A percentile compares a stretch with the other conserved stretches of the same genome.
Evolutionary conservation across 2,329 filamentous ascomycete genomes (phyloP).

Genomic region (Colletotrichum sp.): DNA sequence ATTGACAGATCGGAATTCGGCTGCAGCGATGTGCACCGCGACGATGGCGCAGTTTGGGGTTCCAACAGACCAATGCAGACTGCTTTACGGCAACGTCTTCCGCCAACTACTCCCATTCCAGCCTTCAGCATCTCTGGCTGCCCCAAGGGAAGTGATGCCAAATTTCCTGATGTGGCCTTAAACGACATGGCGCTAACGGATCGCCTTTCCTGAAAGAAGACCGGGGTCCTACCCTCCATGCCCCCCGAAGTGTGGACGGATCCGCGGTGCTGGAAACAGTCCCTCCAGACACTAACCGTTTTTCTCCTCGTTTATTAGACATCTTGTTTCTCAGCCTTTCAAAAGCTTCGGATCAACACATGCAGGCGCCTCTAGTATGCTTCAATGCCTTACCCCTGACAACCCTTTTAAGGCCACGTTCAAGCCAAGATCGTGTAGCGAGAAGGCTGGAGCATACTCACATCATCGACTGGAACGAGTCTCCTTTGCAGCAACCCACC

Average conservation of each 20-base stretch:
- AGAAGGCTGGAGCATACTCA: no score
- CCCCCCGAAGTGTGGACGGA: neutral
- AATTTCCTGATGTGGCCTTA: neutral
- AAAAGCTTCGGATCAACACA: neutral
- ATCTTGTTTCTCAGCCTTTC: neutral
- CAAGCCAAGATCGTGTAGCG: neutral
- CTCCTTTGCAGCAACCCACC: neutral
- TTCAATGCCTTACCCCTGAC: neutral
- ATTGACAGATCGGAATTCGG: neutral
- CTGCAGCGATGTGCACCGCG: neutral
- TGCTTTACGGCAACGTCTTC: neutral
- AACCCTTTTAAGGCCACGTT: neutral
- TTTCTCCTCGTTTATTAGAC: neutral
- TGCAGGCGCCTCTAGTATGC: neutral
- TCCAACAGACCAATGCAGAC: neutral
- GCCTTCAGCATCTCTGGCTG: neutral
- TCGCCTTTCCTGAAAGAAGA: conserved; percentile 5
- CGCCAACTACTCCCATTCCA: neutral
- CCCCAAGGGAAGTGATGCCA: neutral
- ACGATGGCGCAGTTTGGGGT: neutral
- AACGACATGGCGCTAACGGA: conserved; percentile 1
- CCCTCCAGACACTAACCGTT: neutral
- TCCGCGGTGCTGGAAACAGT: neutral
- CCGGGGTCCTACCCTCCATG: conserved; percentile 6
- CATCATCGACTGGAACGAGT: neutral